Base-by-base conservation (phyloP, 495 filamentous ascomycete species). In the Saxophila tyrrhenica region DNA sequence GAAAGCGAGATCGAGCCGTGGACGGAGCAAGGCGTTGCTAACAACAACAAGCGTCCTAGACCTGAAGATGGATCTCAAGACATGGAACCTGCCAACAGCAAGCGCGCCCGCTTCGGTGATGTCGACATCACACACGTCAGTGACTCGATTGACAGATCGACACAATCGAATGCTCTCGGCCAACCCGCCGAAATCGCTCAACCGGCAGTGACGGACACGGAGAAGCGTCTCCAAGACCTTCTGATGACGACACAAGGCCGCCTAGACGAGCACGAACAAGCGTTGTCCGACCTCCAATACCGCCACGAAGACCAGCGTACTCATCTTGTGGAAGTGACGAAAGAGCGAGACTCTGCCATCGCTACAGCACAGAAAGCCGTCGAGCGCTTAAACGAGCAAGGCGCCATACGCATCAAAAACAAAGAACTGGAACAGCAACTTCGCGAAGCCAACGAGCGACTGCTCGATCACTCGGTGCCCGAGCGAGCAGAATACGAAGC, bases 121-220 rank as follows among this genome's bases (percentile, higher is more conserved):
- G 13, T 58, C 15, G 45, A 62, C 3, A 44, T 62, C 35, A 62
- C 60, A 16, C 62, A 55, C 29, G 45, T 65, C 44, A 65, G 60
- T 39, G 62, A 65, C 38, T 63, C 62, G 2, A 48, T 58, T 13
- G 38, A 41, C 15, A 53, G 52, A 43, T 39, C 56, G 15, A 62
- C 48, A 11, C 54, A 62, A 41, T 11, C 46, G 5, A 20, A 23
- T 5, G 11, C 48, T 1, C 20, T 24, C 21, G 46, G 15, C 16
- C 1, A 19, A 13, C 3, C 10, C 16, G 16, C 39, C 1, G 48
- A 25, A 16, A 16, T 47, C 1, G 10, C 20, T 11, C n/a, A 44
- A 2, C 38, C 42, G 2, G 17, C 38, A 9, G 48, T 41, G 0
- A 50, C n/a, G n/a, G 39, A 45, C 0, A 55, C 45, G 29, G 51